These are phyloP conservation scores for Trichoderma afroharzianum DNA, from an alignment of 2,329 filamentous ascomycete species.

Conservation along the genomic window DNA sequence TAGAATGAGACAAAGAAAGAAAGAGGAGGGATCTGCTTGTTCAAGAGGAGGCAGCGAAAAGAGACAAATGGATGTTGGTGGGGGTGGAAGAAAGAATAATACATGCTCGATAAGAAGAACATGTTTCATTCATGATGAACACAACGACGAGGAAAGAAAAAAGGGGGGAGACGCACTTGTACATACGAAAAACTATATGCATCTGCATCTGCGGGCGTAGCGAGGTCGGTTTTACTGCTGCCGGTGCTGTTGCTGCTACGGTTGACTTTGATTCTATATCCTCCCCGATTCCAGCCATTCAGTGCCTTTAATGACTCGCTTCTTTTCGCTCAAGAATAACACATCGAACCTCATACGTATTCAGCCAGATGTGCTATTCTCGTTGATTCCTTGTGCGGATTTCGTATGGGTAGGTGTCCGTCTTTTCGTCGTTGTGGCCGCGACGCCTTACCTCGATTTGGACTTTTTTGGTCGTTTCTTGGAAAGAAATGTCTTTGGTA, in stretches of 20 bases:
- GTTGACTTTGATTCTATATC: neutral
- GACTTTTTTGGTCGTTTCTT: neutral
- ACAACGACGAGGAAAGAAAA: neutral
- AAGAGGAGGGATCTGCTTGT: neutral
- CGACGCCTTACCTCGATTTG: neutral
- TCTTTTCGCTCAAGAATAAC: neutral
- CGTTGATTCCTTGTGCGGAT: neutral
- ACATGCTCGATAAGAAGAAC: no score
- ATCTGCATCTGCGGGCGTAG: slow-evolving; percentile 10
- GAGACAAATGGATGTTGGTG: neutral
- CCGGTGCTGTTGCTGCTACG: neutral
- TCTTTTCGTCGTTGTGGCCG: neutral
- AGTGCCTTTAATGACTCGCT: neutral
- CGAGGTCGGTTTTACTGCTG: neutral
- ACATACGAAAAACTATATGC: slow-evolving; percentile 7
- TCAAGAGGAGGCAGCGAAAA: neutral
- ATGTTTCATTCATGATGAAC: neutral
- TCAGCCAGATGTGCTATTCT: neutral
- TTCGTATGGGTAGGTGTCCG: neutral
- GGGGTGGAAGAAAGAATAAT: neutral
- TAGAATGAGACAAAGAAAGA: neutral
- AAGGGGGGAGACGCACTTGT: neutral
- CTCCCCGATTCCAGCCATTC: neutral
- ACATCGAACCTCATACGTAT: neutral
- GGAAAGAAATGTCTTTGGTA: neutral